Base-by-base conservation (phyloP, 2,329 filamentous ascomycete species). In the Sodiomyces alkalinus region DNA sequence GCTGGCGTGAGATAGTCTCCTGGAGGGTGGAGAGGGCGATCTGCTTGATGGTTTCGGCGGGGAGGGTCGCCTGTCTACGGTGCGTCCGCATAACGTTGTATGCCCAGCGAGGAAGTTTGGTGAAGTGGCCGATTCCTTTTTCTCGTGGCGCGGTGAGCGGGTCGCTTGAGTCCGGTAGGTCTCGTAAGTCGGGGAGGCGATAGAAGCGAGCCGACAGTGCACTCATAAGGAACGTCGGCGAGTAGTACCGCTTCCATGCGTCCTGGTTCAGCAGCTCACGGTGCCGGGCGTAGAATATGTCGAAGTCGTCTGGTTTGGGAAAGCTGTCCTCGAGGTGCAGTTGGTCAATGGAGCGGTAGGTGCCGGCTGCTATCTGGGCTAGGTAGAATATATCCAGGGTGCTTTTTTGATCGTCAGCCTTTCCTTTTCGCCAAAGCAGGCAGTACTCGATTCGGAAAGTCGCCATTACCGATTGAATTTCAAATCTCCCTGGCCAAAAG, bases 221-320 rank as follows among this genome's bases (percentile, higher is more conserved):
- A 37, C 45, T 22, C 16, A 35, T 33, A 46, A 34, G 49, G 47
- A 19, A 9, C 11, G n/a, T 4, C 11, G 27, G 13, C 11, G 30
- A 30, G 27, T 30, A 34, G 24, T 26, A 27, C 12, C 30, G 7
- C 21, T 15, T 20, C 23, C 30, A 30, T 3, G 27, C 24, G 11
- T 32, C 13, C 11, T 22, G 17, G 7, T 16, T 10, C 3, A 32
- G 27, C 3, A 34, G 17, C 11, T 25, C n/a, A 6, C n/a, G 17
- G 10, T 32, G 20, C 20, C 27, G 14, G 29, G 30, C 26, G 15
- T 30, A 32, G 29, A 36, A 37, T 8, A 9, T 26, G 11, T 38
- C 29, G 15, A 32, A 34, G 1, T 32, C 27, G 11, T 32, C 24
- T 11, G 22, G 6, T n/a, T 19, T 22, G 9, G 19, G 19, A 18